Evolutionary conservation across 345 rosid species (phyloP).

Genomic region (Pseudoturritis turrita): DNA sequence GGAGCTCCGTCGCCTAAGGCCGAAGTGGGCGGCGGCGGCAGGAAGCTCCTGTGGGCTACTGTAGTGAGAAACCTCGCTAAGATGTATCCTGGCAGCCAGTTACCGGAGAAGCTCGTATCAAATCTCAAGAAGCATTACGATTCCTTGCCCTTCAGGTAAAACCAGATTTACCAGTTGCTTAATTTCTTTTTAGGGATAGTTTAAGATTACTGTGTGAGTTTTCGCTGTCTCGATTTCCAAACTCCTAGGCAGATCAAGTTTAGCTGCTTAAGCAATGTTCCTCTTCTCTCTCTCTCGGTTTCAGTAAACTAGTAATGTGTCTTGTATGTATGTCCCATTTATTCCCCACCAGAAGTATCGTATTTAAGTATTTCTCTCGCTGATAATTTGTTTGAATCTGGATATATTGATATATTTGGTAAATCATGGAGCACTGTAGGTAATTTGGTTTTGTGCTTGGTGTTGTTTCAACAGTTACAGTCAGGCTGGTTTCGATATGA

Average conservation of each 20-base stretch:
- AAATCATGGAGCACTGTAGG: not conserved
- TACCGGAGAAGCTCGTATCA: constrained; percentile 93
- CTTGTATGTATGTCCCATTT: no score
- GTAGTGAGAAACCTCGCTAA: constrained; percentile 87
- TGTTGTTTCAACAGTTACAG: constrained; percentile 56
- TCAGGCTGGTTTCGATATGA: constrained; percentile 90
- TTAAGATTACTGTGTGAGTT: not conserved
- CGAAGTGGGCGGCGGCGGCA: constrained; percentile 43
- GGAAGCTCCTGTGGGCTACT: constrained; percentile 82
- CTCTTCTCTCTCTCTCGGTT: not conserved
- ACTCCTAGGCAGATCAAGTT: not conserved
- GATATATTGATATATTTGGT: not conserved
- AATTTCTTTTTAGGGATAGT: constrained; percentile 8
- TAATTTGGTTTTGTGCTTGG: constrained; percentile 4
- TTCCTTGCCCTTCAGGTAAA: constrained; percentile 91
- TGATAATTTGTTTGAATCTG: constrained; percentile 1
- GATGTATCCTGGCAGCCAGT: constrained; percentile 89
- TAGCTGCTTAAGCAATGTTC: constrained; percentile 12
- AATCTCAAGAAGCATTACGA: constrained; percentile 91
- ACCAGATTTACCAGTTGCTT: not conserved
- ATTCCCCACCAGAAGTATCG: no score
- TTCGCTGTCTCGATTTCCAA: not conserved
- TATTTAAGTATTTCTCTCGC: not conserved
- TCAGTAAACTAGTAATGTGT: not conserved
- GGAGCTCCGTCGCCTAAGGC: constrained; percentile 29